These are phyloP conservation scores for Vitis hybrid DNA, from an alignment of 177 flowering plant species.

Conservation along the genomic window DNA sequence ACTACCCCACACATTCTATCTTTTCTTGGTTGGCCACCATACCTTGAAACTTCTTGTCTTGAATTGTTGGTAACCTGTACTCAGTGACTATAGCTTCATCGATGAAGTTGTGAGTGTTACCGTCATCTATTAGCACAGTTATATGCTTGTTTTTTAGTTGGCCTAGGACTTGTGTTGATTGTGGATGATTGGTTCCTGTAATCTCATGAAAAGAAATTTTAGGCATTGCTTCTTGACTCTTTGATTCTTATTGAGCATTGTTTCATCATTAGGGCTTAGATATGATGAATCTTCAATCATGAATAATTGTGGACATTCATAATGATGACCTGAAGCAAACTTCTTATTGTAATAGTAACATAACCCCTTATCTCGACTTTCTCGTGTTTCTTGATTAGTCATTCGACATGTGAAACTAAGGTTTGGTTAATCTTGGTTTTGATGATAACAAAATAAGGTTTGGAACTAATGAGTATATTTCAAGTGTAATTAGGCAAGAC, in stretches of 20 bases:
- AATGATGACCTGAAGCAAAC: neutral
- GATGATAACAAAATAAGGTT: too few relatives aligned
- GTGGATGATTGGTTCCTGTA: neutral
- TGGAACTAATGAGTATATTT: too few relatives aligned
- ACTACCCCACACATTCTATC: neutral
- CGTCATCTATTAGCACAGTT: neutral
- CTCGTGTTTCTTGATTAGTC: neutral
- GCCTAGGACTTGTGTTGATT: neutral
- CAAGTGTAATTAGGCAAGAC: too few relatives aligned
- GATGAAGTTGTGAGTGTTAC: too few relatives aligned
- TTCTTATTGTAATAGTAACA: constrained; percentile 2
- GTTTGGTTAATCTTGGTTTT: too few relatives aligned
- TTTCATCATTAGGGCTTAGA: neutral
- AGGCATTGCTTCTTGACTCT: constrained; percentile 1
- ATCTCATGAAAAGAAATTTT: constrained; percentile 5
- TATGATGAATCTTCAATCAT: neutral
- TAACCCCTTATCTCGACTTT: neutral
- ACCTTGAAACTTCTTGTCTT: neutral
- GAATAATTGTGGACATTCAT: neutral
- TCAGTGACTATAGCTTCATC: neutral
- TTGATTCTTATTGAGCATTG: neutral
- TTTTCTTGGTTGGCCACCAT: constrained; percentile 1
- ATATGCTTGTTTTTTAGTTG: neutral
- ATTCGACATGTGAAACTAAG: neutral
- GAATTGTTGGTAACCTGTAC: neutral